phyloP scores from a whole-genome alignment of 345 rosid genomes.

The Stellera chamaejasme region DNA sequence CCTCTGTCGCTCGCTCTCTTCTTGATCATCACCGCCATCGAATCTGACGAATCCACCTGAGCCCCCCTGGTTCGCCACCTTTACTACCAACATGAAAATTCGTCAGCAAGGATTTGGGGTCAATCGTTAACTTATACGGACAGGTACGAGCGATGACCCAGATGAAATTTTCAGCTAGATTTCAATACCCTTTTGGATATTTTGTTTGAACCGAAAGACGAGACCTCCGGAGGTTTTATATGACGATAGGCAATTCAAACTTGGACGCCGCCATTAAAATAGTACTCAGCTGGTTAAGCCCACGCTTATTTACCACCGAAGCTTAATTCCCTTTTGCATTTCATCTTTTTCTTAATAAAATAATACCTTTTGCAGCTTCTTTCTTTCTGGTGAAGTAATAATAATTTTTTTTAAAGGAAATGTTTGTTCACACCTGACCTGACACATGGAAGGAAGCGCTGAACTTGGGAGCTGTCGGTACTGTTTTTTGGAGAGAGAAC shows the following conservation, averaged over 20 bases:
- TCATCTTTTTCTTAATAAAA: neutral
- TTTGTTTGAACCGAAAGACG: neutral
- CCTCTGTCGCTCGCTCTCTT: conserved; percentile 5
- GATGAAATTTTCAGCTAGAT: neutral
- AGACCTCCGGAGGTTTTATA: conserved; percentile 3
- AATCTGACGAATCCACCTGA: conserved; percentile 12
- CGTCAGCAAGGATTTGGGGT: too few species aligned
- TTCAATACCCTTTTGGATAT: neutral
- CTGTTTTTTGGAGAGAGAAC: neutral
- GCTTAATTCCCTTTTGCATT: neutral
- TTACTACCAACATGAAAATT: conserved; percentile 17
- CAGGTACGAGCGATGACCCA: neutral
- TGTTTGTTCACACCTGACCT: conserved; percentile 11
- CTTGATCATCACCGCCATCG: conserved; percentile 15
- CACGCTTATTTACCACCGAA: neutral
- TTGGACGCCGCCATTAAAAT: conserved; percentile 11
- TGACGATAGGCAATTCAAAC: neutral
- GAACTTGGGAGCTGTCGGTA: neutral
- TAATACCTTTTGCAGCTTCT: neutral
- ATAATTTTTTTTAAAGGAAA: neutral
- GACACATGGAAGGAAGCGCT: neutral
- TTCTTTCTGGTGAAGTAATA: neutral
- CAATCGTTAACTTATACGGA: too few species aligned
- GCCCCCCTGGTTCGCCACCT: conserved; percentile 32
- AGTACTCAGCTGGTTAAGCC: neutral